Conservation (phyloP, 371 early-diverging fungal genomes). For the Funneliformis caledonium region DNA sequence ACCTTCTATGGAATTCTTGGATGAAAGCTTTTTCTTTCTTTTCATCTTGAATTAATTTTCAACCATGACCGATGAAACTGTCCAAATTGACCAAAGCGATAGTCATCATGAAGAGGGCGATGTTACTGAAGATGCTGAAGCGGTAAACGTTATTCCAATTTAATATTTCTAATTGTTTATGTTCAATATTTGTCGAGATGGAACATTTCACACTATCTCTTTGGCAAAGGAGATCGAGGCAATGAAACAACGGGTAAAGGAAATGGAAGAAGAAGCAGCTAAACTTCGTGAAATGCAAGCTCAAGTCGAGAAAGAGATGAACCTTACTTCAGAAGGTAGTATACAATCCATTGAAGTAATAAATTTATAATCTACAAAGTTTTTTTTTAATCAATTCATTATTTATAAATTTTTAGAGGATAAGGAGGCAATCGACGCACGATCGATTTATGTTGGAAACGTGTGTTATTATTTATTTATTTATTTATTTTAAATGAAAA, state of each 20-base stretch:
- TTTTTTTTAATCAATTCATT: conserved; percentile 14
- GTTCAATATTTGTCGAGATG: neutral
- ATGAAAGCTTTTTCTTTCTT: neutral
- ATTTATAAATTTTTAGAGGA: conserved; percentile 48
- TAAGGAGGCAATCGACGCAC: conserved; percentile 85
- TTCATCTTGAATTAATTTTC: conserved; percentile 3
- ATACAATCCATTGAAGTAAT: conserved; percentile 10
- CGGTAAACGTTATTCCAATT: conserved; percentile 15
- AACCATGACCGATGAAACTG: conserved; percentile 28
- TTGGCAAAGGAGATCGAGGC: conserved; percentile 64
- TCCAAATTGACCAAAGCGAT: conserved; percentile 6
- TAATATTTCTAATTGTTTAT: neutral
- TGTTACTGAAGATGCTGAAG: conserved; percentile 38
- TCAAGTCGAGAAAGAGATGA: conserved; percentile 82
- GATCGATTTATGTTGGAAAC: conserved; percentile 96
- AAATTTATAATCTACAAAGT: neutral
- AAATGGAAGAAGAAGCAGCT: conserved; percentile 96
- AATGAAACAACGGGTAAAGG: conserved; percentile 86
- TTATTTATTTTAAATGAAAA: neutral
- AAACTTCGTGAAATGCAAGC: conserved; percentile 92
- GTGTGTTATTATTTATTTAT: conserved; percentile 55
- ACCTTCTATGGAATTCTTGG: conserved; percentile 18
- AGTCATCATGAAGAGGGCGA: conserved; percentile 31
- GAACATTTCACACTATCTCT: conserved; percentile 4
- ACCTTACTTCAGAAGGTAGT: conserved; percentile 59